A percentile compares a stretch with the other conserved stretches of the same genome.
These are phyloP conservation scores for Quercus tomentella DNA, from an alignment of 331 rosid species.

Conservation along the genomic window DNA sequence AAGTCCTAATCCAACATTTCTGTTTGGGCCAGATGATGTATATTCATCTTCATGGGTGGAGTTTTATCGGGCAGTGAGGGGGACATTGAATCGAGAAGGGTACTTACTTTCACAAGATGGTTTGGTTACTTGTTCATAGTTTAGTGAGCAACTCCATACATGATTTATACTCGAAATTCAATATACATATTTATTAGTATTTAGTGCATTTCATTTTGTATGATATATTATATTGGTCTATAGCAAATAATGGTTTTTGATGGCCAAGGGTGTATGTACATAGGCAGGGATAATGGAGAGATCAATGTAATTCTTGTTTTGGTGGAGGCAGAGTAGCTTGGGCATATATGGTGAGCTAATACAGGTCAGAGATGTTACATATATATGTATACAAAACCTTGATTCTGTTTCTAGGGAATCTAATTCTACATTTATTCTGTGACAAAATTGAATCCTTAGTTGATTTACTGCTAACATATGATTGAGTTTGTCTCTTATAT, in stretches of 20 bases:
- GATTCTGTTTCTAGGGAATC: conserved; percentile 7
- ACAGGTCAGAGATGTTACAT: conserved; percentile 24
- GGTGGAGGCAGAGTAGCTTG: conserved; percentile 33
- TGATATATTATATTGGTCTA: conserved; percentile 15
- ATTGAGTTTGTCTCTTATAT: neutral
- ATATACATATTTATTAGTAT: conserved; percentile 4
- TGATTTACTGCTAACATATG: neutral
- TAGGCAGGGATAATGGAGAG: conserved; percentile 39
- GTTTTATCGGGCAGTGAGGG: conserved; percentile 67
- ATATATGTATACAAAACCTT: conserved; percentile 37
- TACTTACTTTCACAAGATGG: conserved; percentile 53
- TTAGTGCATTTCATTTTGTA: conserved; percentile 17
- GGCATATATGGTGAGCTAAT: conserved; percentile 35
- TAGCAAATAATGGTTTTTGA: conserved; percentile 32
- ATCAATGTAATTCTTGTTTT: conserved; percentile 35
- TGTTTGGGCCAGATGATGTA: conserved; percentile 57
- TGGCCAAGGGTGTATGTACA: conserved; percentile 43
- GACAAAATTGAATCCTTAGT: conserved; percentile 5
- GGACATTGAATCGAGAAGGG: conserved; percentile 55
- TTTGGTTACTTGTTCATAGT: conserved; percentile 57
- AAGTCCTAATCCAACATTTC: conserved; percentile 81
- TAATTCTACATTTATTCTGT: conserved; percentile 21
- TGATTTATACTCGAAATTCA: conserved; percentile 24
- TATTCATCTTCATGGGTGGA: conserved; percentile 77
- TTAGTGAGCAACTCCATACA: conserved; percentile 24